phyloP scores from a whole-genome alignment of 306 rosid genomes.

The Begonia peltatifolia region DNA sequence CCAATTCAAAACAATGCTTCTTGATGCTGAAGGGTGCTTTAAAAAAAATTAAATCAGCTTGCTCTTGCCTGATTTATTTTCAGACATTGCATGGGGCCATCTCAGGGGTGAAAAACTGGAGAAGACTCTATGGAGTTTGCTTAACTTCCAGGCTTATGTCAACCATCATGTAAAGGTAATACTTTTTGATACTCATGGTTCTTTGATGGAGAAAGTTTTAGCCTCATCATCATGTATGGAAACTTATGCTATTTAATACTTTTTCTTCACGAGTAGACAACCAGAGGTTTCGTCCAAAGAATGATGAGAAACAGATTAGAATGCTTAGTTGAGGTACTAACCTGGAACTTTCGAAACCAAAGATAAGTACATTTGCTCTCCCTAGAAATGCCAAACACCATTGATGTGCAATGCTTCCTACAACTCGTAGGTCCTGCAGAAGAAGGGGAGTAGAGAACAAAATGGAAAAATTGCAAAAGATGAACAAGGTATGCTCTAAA shows the following conservation, averaged over 20 bases:
- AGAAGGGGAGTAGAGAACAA: constrained; percentile 28
- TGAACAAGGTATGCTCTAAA: constrained; percentile 38
- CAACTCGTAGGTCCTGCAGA: constrained; percentile 42
- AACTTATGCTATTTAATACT: constrained; percentile 4
- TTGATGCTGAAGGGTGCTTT: too few species aligned
- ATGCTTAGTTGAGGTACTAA: constrained; percentile 44
- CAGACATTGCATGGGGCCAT: constrained; percentile 54
- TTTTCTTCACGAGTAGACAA: constrained; percentile 28
- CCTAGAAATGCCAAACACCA: neutral
- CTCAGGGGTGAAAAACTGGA: constrained; percentile 58
- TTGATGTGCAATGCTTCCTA: constrained; percentile 7
- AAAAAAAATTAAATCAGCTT: too few species aligned
- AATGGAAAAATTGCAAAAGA: constrained; percentile 15
- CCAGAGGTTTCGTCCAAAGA: constrained; percentile 74
- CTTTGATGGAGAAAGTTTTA: constrained; percentile 1
- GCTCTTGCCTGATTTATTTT: constrained; percentile 6
- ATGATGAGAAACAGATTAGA: constrained; percentile 72
- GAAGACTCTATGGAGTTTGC: constrained; percentile 70
- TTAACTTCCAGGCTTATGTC: constrained; percentile 61
- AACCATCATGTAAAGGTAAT: constrained; percentile 67
- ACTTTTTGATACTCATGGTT: neutral
- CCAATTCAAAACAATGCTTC: too few species aligned
- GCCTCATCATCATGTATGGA: neutral
- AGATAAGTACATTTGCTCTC: constrained; percentile 2
- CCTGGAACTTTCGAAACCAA: constrained; percentile 5